These are phyloP conservation scores for Macrophomina tecta DNA, from an alignment of 2,329 filamentous ascomycete species.

Conservation along the genomic window DNA sequence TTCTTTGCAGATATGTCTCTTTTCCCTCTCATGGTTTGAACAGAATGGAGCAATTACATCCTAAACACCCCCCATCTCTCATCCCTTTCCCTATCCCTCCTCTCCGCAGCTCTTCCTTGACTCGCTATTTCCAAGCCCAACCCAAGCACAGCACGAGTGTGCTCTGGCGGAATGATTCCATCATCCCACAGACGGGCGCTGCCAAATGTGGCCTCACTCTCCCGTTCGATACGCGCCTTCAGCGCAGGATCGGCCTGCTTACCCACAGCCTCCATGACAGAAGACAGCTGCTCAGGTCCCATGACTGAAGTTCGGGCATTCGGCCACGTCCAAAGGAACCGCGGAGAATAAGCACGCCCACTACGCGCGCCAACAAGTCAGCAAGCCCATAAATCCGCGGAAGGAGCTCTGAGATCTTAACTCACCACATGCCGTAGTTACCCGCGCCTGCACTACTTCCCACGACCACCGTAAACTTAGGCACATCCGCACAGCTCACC, in stretches of 20 bases:
- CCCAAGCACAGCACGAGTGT: slow-evolving; percentile 56
- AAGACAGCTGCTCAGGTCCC: slow-evolving; percentile 88
- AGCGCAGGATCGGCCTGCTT: slow-evolving; percentile 80
- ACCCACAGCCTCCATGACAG: slow-evolving; percentile 94
- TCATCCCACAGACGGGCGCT: slow-evolving; percentile 85
- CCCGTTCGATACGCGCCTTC: slow-evolving; percentile 82
- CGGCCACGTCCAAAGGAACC: slow-evolving; percentile 96
- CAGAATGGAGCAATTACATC: slow-evolving; percentile 36
- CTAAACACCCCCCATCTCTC: slow-evolving; percentile 49
- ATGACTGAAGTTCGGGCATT: slow-evolving; percentile 96
- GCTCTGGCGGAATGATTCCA: slow-evolving; percentile 57
- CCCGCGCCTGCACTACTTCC: slow-evolving; percentile 91
- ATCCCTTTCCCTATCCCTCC: slow-evolving; percentile 39
- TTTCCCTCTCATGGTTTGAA: not conserved
- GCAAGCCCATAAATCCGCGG: not conserved
- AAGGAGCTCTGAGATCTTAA: slow-evolving; percentile 30
- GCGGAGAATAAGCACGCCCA: slow-evolving; percentile 87
- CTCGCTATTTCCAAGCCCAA: slow-evolving; percentile 54
- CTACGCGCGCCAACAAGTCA: slow-evolving; percentile 45
- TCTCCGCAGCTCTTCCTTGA: slow-evolving; percentile 45
- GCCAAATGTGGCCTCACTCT: slow-evolving; percentile 88
- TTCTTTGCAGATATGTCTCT: not conserved
- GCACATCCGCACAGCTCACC: slow-evolving; percentile 90
- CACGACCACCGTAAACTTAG: slow-evolving; percentile 97
- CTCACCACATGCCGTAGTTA: slow-evolving; percentile 94